phyloP scores from a whole-genome alignment of 345 rosid genomes.

The Jatropha curcas region DNA sequence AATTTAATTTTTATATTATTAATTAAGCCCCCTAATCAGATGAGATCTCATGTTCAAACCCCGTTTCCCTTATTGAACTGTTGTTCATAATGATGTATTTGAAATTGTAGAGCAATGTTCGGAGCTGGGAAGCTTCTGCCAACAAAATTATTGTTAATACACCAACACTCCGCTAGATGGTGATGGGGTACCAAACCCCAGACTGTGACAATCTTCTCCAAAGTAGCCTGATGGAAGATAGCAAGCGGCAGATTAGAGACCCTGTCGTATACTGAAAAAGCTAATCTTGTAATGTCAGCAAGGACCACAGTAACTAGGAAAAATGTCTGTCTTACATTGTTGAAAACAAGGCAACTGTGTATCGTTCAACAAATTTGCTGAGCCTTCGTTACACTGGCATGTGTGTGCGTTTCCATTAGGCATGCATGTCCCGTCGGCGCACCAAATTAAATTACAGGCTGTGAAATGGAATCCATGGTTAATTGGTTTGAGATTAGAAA shows the following conservation, averaged over 20 bases:
- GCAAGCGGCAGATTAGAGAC: too few relatives aligned
- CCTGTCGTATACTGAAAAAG: too few relatives aligned
- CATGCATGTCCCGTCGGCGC: slow-evolving; percentile 46
- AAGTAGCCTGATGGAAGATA: slow-evolving; percentile 9
- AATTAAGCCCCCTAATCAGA: too few relatives aligned
- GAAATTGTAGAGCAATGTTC: background rate
- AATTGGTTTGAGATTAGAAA: background rate
- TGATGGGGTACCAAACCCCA: background rate
- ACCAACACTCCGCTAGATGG: background rate
- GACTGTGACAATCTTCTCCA: slow-evolving; percentile 12
- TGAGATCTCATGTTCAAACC: too few relatives aligned
- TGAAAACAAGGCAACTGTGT: slow-evolving; percentile 28
- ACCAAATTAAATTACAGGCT: slow-evolving; percentile 42
- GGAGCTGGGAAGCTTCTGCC: background rate
- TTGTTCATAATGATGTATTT: too few relatives aligned
- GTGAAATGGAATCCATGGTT: slow-evolving; percentile 6
- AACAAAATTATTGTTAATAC: background rate
- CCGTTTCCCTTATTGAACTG: too few relatives aligned
- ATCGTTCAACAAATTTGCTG: slow-evolving; percentile 24
- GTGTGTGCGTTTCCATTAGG: slow-evolving; percentile 23
- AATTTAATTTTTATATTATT: too few relatives aligned
- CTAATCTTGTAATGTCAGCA: too few relatives aligned
- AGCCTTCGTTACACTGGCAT: slow-evolving; percentile 40
- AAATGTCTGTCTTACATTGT: slow-evolving; percentile 31
- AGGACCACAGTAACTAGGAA: background rate